A percentile compares a stretch with the other conserved stretches of the same genome.
Evolutionary conservation across 2,329 filamentous ascomycete genomes (phyloP).

Genomic region (Nothophaeocryptopus gaeumannii): DNA sequence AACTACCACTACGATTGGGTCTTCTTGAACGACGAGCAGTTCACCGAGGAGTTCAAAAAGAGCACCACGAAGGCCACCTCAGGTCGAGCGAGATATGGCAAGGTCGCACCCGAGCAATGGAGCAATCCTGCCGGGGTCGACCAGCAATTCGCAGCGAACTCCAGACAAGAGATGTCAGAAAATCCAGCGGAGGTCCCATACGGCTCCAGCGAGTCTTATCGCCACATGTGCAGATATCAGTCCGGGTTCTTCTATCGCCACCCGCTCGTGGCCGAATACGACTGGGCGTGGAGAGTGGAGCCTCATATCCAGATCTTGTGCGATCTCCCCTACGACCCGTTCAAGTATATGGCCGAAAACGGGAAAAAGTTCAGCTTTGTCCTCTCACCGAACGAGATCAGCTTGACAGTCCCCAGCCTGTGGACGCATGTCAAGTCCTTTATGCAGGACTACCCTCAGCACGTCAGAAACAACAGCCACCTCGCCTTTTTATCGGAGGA

Average conservation of each 20-base stretch:
- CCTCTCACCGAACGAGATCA: conserved; percentile 49
- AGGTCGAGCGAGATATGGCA: conserved; percentile 1
- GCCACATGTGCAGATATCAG: conserved; percentile 43
- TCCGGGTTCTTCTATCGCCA: conserved; percentile 41
- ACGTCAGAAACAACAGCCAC: not conserved
- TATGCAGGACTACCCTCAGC: conserved; percentile 33
- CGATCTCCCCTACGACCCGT: conserved; percentile 43
- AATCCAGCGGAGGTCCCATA: not conserved
- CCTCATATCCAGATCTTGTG: conserved; percentile 58
- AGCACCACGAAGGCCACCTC: not conserved
- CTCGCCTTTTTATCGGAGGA: not conserved
- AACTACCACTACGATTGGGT: conserved; percentile 3
- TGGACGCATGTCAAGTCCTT: conserved; percentile 50
- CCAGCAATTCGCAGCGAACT: not conserved
- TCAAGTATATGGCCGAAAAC: conserved; percentile 36
- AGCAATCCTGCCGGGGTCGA: conserved; percentile 1
- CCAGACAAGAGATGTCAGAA: not conserved
- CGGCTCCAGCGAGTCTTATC: conserved; percentile 26
- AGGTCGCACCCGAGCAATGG: not conserved
- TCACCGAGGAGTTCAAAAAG: conserved; percentile 3
- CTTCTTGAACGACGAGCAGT: conserved; percentile 2
- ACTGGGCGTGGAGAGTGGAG: conserved; percentile 62
- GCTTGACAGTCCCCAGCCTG: conserved; percentile 44
- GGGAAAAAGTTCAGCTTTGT: conserved; percentile 50
- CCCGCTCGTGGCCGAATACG: conserved; percentile 46